Base-by-base conservation (phyloP, 2,329 filamentous ascomycete genomes). In the Penicillium capsulatum region DNA sequence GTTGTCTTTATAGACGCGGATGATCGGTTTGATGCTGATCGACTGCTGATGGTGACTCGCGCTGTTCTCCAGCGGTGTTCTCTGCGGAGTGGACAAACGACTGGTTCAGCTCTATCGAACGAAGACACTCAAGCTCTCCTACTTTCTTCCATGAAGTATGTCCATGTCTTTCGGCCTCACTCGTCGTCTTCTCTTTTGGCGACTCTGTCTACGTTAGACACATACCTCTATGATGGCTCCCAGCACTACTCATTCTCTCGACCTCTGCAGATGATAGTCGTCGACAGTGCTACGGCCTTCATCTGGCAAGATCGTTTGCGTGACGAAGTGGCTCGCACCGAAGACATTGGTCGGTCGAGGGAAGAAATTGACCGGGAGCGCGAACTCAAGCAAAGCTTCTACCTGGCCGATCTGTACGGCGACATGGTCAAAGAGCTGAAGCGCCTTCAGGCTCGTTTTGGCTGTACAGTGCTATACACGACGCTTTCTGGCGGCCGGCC, bases 111-210 rank as follows among this genome's bases (percentile, higher is more conserved):
- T 28, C 15, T 31, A 20, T 30, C 40, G 2, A 24, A 40, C 10
- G 41, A 53, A 5, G 43, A 57, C 11, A 29, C 47, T 2, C 53
- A 55, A 19, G 36, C 46, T 7, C 46, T 68, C 1, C 41, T 77
- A 10, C 44, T 49, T n/a, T 49, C 49, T 15, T 60, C 67, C 3
- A 62, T 83, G 0, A 53, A 62, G 17, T 78, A 83, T 51, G 58
- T 83, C 26, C 79, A 82, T 55, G 65, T 83, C 44, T 76, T 80
- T 61, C 71, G 64, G 2, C 77, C 77, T 0, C 67, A 73, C 31
- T 74, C 74, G 1, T 74, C 75, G 16, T 32, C 60, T 2, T 66
- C 72, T 2, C 59, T 80, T 0, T 60, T 80, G 2, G 57, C 70
- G 5, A 77, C 75, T 0, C 53, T 83, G 1, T 45, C 60, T 2